These are phyloP conservation scores for Paratinospora sagittata DNA, from an alignment of 164 flowering plant genomes.

Conservation along the genomic window DNA sequence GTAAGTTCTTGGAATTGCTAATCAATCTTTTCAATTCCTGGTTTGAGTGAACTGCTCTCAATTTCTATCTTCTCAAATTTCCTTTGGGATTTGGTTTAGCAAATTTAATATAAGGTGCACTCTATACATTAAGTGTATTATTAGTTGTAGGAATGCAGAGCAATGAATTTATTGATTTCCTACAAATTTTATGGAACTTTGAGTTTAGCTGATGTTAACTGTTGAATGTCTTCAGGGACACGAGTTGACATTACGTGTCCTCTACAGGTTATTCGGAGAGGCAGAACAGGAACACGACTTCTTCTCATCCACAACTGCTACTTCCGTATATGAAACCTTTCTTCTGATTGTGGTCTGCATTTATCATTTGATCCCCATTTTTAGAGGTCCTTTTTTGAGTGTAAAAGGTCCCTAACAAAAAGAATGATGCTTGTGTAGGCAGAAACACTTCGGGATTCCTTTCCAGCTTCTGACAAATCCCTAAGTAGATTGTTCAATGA, in stretches of 20 bases:
- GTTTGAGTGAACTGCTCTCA: too few relatives aligned
- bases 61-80: not conserved
- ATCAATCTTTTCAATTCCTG: not conserved
- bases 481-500: conserved; percentile 79
- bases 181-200: too few relatives aligned
- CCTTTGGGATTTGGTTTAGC: not conserved
- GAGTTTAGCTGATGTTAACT: conserved; percentile 10
- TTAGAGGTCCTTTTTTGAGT: not conserved
- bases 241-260: conserved; percentile 94
- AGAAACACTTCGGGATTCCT: conserved; percentile 80
- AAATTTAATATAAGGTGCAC: not conserved
- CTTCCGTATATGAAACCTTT: conserved; percentile 76
- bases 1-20: not conserved
- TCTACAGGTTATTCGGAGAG: conserved; percentile 79
- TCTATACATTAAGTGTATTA: too few relatives aligned
- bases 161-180: too few relatives aligned
- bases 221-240: conserved; percentile 74
- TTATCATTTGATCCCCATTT: conserved; percentile 2
- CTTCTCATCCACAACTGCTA: conserved; percentile 81
- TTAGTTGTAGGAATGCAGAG: not conserved
- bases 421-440: conserved; percentile 41
- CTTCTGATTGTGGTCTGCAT: conserved; percentile 72
- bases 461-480: conserved; percentile 95
- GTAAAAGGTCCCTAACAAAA: conserved; percentile 2
- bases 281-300: conserved; percentile 83